Base-by-base conservation (phyloP, 2,329 filamentous ascomycete species). In the Aureobasidium pullulans region DNA sequence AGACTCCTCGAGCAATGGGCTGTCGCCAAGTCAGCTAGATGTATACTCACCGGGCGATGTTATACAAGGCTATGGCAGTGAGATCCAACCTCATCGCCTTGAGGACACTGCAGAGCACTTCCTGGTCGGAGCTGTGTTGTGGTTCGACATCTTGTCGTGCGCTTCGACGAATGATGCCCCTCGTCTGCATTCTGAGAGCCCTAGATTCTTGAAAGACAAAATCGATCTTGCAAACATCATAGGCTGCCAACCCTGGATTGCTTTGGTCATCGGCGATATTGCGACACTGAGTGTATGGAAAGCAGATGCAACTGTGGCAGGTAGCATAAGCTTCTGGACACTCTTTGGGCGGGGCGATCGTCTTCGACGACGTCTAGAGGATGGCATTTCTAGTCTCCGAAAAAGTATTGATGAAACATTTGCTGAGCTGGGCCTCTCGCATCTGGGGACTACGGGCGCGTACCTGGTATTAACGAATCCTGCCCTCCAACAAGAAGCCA, bases 91-190 rank as follows among this genome's bases (percentile, higher is more conserved):
- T 34, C 34, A 42, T 49, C 28, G 31, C 8, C 2, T 60, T 23
- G 58, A 60, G 19, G 49, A 47, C n/a, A 60, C 50, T 2, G 58
- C 48, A 4, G 58, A 60, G 31, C 16, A 56, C 11, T 60, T 60
- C 23, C 42, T 60, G 6, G 42, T 52, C 2, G 58, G 58, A 16
- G 39, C 58, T 15, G 47, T 54, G 9, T 16, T 60, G 9, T 60
- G 58, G 58, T 60, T 60, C 15, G 58, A 60, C 34, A 23, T 56
- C 3, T 15, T 60, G 31, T 52, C 58, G 19, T 60, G 58, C 42
- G 58, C 49, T 8, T 54, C 49, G 15, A 60, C 58, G 19, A 44
- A 34, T n/a, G 31, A 48, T 1, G 15, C 37, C 37, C 49, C 58
- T 15, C 53, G 42, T 37, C 49, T 60, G 11, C 23, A 46, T 4